A percentile compares a stretch with the other conserved stretches of the same genome.
Conservation (phyloP, 169 alveolate species). For the Plasmodium billcollinsi region DNA sequence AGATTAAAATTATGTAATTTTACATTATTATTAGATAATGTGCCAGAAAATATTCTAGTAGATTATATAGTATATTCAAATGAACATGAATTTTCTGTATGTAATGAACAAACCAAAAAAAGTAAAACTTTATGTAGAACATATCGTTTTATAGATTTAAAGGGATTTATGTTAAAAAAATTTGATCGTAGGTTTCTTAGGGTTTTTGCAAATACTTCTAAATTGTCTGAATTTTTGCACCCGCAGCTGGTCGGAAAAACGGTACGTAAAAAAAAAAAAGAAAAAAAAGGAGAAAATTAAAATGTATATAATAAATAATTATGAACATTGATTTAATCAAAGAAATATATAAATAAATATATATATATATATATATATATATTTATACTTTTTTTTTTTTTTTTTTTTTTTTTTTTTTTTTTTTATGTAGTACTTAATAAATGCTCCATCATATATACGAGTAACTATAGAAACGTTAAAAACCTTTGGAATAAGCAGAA, state of each 20-base stretch:
- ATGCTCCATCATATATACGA: conserved; percentile 72
- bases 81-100: conserved; percentile 53
- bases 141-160: conserved; percentile 59
- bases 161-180: conserved; percentile 54
- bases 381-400: no score
- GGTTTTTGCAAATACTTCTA: conserved; percentile 64
- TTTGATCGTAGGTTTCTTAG: conserved; percentile 56
- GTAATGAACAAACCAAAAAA: conserved; percentile 46
- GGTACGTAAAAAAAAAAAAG: conserved; percentile 1
- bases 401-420: neutral
- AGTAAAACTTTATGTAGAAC: conserved; percentile 34
- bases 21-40: conserved; percentile 59
- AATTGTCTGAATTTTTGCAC: conserved; percentile 55
- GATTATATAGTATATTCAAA: conserved; percentile 67
- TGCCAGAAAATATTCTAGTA: conserved; percentile 51
- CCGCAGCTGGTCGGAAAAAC: conserved; percentile 67
- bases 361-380: neutral
- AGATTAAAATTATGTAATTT: conserved; percentile 70
- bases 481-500: conserved; percentile 59
- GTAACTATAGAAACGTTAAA: conserved; percentile 56
- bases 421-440: conserved; percentile 48
- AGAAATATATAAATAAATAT: neutral
- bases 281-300: no score
- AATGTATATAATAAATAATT: no score
- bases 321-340: no score